Evolutionary conservation across 208 protist genomes (phyloP).

Genomic region (Crithidia acanthocephali): DNA sequence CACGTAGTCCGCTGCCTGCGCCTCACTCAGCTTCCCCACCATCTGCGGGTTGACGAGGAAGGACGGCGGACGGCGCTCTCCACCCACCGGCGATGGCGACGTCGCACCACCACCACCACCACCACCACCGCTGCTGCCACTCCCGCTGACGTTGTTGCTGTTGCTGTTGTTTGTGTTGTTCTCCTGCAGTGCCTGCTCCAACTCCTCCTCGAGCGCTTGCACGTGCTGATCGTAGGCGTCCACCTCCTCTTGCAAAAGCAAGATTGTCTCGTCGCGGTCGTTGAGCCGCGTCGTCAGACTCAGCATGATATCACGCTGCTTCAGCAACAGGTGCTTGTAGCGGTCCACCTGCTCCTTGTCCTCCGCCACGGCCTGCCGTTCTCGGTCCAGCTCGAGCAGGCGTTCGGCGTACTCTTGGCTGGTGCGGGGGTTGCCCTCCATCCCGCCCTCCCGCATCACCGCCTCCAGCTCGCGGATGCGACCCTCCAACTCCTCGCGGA

Average conservation of each 20-base stretch:
- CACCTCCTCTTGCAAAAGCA: slow-evolving; percentile 87
- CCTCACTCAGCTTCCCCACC: slow-evolving; percentile 30
- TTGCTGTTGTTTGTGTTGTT: background rate
- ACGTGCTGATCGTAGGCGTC: slow-evolving; percentile 87
- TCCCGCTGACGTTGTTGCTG: background rate
- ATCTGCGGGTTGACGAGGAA: slow-evolving; percentile 25
- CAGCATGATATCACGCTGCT: slow-evolving; percentile 97
- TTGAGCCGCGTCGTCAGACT: slow-evolving; percentile 92
- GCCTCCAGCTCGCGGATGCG: slow-evolving; percentile 64
- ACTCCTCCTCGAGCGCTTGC: slow-evolving; percentile 66
- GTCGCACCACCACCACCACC: background rate
- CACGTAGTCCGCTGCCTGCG: slow-evolving; percentile 56
- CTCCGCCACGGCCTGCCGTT: slow-evolving; percentile 81
- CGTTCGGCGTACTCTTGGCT: slow-evolving; percentile 62
- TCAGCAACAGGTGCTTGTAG: slow-evolving; percentile 97
- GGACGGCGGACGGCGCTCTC: slow-evolving; percentile 7
- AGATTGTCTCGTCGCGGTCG: slow-evolving; percentile 93
- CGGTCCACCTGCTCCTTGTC: slow-evolving; percentile 93
- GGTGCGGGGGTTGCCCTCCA: slow-evolving; percentile 50
- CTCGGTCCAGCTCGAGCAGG: slow-evolving; percentile 85
- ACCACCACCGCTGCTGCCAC: background rate
- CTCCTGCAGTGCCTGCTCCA: slow-evolving; percentile 37
- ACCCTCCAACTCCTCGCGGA: slow-evolving; percentile 53
- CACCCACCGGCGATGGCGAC: background rate
- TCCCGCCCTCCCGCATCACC: slow-evolving; percentile 49